phyloP scores from a whole-genome alignment of 148 eudicot genomes.

The Tetragonia tetragonoides region DNA sequence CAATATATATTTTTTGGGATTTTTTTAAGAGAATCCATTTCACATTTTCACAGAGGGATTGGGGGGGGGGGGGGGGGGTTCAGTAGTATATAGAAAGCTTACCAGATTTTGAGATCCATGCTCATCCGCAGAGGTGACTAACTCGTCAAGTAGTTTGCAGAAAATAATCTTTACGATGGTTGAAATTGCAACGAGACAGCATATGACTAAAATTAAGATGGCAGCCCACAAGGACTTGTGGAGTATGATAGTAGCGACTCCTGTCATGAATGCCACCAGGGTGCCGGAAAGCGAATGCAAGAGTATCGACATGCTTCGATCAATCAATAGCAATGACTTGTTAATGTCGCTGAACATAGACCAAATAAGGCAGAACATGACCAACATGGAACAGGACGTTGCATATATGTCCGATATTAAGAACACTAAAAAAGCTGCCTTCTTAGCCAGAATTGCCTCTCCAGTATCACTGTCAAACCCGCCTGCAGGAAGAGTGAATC shows the following conservation, averaged over 20 bases:
- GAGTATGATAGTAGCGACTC: slow-evolving; percentile 13
- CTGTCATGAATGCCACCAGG: slow-evolving; percentile 22
- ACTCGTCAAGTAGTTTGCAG: slow-evolving; percentile 3
- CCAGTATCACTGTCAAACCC: slow-evolving; percentile 17
- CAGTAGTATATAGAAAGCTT: too few species aligned
- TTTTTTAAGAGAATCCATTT: too few species aligned
- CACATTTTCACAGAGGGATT: too few species aligned
- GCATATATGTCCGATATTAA: slow-evolving; percentile 16
- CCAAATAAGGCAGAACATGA: slow-evolving; percentile 21
- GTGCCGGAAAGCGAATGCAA: slow-evolving; percentile 11
- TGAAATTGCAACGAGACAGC: not conserved
- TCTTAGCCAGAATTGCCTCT: slow-evolving; percentile 3
- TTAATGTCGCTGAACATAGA: slow-evolving; percentile 9
- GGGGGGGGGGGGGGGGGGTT: too few species aligned
- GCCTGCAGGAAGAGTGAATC: slow-evolving; percentile 22
- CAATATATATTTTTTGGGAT: too few species aligned
- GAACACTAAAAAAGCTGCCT: not conserved
- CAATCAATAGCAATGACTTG: not conserved
- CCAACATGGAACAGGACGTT: slow-evolving; percentile 19
- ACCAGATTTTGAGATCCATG: not conserved
- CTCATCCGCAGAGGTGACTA: not conserved
- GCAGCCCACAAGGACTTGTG: slow-evolving; percentile 14
- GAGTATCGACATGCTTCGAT: slow-evolving; percentile 10
- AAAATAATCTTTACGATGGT: slow-evolving; percentile 1
- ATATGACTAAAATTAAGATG: not conserved